Conservation (phyloP, 805 yeast genomes). For the Cyberlindnera saturnus region DNA sequence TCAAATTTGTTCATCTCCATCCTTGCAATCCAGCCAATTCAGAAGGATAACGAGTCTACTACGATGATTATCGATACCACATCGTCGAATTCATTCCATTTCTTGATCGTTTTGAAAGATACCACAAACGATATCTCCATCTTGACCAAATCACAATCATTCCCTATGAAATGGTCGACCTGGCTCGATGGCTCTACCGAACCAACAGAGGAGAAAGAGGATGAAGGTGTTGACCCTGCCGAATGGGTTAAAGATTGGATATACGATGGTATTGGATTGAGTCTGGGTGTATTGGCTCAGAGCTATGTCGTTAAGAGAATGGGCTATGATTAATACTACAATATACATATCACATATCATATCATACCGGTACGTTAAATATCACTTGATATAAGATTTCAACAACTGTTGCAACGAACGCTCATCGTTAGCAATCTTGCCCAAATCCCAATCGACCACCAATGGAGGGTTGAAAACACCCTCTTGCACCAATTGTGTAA, state of each 20-base stretch:
- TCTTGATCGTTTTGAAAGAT: slow-evolving; percentile 73
- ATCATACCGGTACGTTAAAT: slow-evolving; percentile 1
- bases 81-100: slow-evolving; percentile 53
- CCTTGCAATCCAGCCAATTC: slow-evolving; percentile 44
- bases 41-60: slow-evolving; percentile 20
- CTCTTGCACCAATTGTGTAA: slow-evolving; percentile 11
- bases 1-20: slow-evolving; percentile 70
- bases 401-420: slow-evolving; percentile 26
- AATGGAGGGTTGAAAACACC: slow-evolving; percentile 37
- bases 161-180: slow-evolving; percentile 86
- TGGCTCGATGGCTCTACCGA: slow-evolving; percentile 56
- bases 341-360: not conserved
- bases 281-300: slow-evolving; percentile 86
- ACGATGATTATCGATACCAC: slow-evolving; percentile 33
- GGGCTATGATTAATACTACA: slow-evolving; percentile 30
- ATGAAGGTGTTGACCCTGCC: slow-evolving; percentile 65
- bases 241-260: slow-evolving; percentile 82
- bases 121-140: slow-evolving; percentile 70
- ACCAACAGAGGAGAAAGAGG: slow-evolving; percentile 21
- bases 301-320: slow-evolving; percentile 85
- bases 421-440: slow-evolving; percentile 44
- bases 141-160: slow-evolving; percentile 77
- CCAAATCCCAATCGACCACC: slow-evolving; percentile 59
- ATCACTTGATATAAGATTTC: slow-evolving; percentile 8
- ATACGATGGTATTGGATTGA: slow-evolving; percentile 67